Base-by-base conservation (phyloP, 176 grass and related monocot genomes). In the Avena sativa region DNA sequence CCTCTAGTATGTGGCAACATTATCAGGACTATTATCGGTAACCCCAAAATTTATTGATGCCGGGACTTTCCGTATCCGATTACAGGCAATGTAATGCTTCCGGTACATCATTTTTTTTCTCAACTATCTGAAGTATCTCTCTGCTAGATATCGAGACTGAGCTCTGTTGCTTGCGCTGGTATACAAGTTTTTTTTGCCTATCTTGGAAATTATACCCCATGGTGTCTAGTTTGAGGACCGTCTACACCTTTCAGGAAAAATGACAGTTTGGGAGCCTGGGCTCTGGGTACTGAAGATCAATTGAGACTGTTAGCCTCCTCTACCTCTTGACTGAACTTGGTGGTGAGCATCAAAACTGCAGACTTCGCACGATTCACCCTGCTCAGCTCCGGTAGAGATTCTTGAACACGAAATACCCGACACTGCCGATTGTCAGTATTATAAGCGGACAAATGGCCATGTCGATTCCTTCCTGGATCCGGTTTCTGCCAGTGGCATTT, bases 341-440 rank as follows among this genome's bases (percentile, higher is more conserved):
- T 20, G 53, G 30, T 12, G 74, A 87, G 8, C 16, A 40, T 62
- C 69, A 67, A 6, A 69, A 63, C 43, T 10, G 65, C 30, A 25
- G n/a, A 63, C 34, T 85, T 77, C 61, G 46, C 47, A 11, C 10
- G 64, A 36, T 85, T 89, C 53, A 34, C 15, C 66, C 86, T 4
- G 15, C 28, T 97, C 86, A 97, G 79, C 71, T 86, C 83, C 72
- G 46, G 32, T 59, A 88, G 26, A 97, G 76, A 79, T 81, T 81
- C 84, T 89, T 94, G 61, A 83, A 92, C 43, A 91, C 60, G 34
- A 97, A 87, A 47, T 94, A 92, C 17, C 90, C 90, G 8, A 89
- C 44, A 10, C 86, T 88, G 7, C 90, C 90, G 15, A 97, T 69
- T 19, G 92, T 86, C 57, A 97, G 44, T 48, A 87, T 64, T 28